Percentiles rank a stretch among this genome's conserved stretches.
Conservation (phyloP, 208 protist genomes). For the Trypanosoma cruzi region DNA sequence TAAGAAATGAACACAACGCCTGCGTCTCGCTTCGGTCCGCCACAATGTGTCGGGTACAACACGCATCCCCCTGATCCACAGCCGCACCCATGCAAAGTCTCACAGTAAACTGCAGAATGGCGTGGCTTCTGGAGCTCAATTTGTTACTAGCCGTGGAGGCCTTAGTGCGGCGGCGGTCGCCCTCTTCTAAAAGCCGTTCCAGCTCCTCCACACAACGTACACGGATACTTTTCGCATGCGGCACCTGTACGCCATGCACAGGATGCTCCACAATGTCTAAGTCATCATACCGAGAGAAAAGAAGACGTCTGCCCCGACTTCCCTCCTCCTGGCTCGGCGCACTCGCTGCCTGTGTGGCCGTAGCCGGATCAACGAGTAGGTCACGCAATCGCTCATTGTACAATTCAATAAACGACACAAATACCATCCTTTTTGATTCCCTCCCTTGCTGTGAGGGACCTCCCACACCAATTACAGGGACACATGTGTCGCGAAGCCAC, state of each 20-base stretch:
- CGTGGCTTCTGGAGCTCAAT: conserved; percentile 70
- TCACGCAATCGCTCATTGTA: conserved; percentile 73
- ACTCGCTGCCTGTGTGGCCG: background rate
- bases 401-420: conserved; percentile 62
- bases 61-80: no score
- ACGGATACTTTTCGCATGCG: background rate
- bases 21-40: background rate
- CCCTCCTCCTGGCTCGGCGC: no score
- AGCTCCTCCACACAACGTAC: conserved; percentile 37
- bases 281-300: background rate
- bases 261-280: conserved; percentile 20
- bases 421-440: conserved; percentile 6
- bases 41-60: no score
- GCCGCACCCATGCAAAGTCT: conserved; percentile 1
- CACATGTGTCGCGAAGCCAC: background rate
- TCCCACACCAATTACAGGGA: background rate
- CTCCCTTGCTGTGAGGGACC: background rate
- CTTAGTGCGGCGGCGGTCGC: conserved; percentile 32
- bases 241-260: conserved; percentile 12
- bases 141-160: conserved; percentile 62
- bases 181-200: conserved; percentile 35
- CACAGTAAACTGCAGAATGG: conserved; percentile 49
- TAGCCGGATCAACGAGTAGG: conserved; percentile 27
- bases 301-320: background rate
- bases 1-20: no score